A percentile compares a stretch with the other conserved stretches of the same genome.
These are phyloP conservation scores for Dentipellis sp. DNA, from an alignment of 768 basidiomycete species.

Conservation along the genomic window DNA sequence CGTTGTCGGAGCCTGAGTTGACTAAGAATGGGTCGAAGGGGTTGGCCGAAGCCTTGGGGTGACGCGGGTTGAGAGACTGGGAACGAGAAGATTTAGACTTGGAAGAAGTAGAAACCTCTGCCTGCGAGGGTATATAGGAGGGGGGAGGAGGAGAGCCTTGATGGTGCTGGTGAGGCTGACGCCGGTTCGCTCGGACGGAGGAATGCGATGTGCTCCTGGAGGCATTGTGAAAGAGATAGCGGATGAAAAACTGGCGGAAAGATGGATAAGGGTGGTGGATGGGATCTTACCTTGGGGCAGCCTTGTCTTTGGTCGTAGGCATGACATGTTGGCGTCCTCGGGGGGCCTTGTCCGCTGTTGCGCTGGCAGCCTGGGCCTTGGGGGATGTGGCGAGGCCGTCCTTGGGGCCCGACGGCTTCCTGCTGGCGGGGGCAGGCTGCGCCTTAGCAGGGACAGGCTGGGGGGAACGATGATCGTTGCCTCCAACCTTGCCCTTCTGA, in stretches of 20 bases:
- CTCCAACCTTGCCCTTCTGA: conserved; percentile 26
- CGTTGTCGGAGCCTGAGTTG: conserved; percentile 33
- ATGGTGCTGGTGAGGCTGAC: conserved; percentile 40
- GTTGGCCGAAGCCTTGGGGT: conserved; percentile 33
- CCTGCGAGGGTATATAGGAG: conserved; percentile 46
- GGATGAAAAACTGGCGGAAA: background rate
- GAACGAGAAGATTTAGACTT: conserved; percentile 21
- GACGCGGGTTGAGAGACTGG: conserved; percentile 18
- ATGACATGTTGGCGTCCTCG: conserved; percentile 28
- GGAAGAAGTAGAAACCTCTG: conserved; percentile 34
- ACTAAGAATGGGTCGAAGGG: conserved; percentile 41
- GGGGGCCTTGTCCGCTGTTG: conserved; percentile 20
- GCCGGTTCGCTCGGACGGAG: conserved; percentile 29
- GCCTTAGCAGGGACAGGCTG: conserved; percentile 19
- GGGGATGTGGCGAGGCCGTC: conserved; percentile 1
- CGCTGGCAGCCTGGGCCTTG: conserved; percentile 1
- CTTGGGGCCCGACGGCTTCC: conserved; percentile 23
- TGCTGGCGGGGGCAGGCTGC: conserved; percentile 21
- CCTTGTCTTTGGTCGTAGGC: conserved; percentile 32
- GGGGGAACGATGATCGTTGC: conserved; percentile 17
- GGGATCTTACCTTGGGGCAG: conserved; percentile 28
- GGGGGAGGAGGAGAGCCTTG: conserved; percentile 54
- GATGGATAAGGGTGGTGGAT: background rate
- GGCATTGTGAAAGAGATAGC: conserved; percentile 4
- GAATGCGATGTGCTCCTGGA: conserved; percentile 38